Percentiles rank a stretch among this genome's conserved stretches.
phyloP scores from a whole-genome alignment of 129 eudicot species.

The Apium graveolens region DNA sequence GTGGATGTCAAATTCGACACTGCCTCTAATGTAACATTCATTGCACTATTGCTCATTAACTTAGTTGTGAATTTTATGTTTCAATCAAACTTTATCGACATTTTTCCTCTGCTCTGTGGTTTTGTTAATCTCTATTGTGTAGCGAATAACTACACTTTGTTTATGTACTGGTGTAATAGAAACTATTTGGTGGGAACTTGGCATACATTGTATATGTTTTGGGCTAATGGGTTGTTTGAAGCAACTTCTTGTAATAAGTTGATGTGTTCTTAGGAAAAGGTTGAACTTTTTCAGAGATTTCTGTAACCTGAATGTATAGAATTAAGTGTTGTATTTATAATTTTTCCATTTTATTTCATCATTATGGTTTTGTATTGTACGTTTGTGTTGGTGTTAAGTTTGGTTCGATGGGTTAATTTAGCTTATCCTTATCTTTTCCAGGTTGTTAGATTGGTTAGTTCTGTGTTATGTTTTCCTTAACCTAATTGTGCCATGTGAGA shows the following conservation, averaged over 20 bases:
- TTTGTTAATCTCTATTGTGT: background rate
- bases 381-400: background rate
- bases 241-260: background rate
- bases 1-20: slow-evolving; percentile 60
- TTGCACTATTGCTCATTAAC: background rate
- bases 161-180: background rate
- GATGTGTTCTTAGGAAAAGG: background rate
- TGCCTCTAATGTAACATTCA: slow-evolving; percentile 34
- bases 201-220: background rate
- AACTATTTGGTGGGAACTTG: background rate
- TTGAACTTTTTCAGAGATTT: too few species aligned
- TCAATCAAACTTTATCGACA: background rate
- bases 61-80: background rate
- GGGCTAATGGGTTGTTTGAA: background rate
- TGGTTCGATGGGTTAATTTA: background rate
- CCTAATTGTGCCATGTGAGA: background rate
- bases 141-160: background rate
- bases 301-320: background rate
- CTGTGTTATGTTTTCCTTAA: background rate
- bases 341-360: background rate
- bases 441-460: background rate
- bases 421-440: background rate
- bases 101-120: background rate
- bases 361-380: background rate
- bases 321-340: background rate